Percentiles rank a stretch among this genome's conserved stretches.
These are phyloP conservation scores for Ustilaginoidea virens DNA, from an alignment of 2,329 filamentous ascomycete genomes.

Conservation along the genomic window DNA sequence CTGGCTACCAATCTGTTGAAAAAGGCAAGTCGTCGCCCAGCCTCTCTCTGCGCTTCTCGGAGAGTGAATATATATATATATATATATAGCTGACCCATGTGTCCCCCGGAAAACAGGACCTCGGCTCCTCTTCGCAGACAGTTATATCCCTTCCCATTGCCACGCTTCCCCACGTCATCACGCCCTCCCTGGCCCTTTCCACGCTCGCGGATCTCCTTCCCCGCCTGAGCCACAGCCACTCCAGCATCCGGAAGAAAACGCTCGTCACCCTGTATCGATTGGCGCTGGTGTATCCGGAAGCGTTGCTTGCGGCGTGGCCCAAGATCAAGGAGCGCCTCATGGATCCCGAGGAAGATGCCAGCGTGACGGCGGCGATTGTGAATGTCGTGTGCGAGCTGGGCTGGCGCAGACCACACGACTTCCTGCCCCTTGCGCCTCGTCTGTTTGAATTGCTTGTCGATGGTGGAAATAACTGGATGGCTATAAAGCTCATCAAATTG, in stretches of 20 bases:
- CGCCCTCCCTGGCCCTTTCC: conserved; percentile 79
- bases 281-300: conserved; percentile 92
- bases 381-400: conserved; percentile 95
- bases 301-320: conserved; percentile 82
- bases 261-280: conserved; percentile 88
- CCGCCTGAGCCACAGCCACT: conserved; percentile 70
- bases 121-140: conserved; percentile 55
- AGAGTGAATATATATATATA: neutral
- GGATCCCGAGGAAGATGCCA: conserved; percentile 79
- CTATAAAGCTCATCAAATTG: conserved; percentile 96
- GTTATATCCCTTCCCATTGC: conserved; percentile 75
- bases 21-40: conserved; percentile 38
- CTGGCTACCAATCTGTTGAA: conserved; percentile 91
- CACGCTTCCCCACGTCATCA: conserved; percentile 90
- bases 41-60: neutral
- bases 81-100: neutral
- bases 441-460: conserved; percentile 87
- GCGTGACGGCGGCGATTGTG: conserved; percentile 88
- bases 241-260: conserved; percentile 85
- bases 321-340: conserved; percentile 91
- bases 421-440: conserved; percentile 77
- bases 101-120: conserved; percentile 30
- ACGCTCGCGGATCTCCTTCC: conserved; percentile 76
- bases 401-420: conserved; percentile 87
- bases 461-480: conserved; percentile 98